Evolutionary conservation across 2,329 filamentous ascomycete species (phyloP), one percentile per base, ranked within the genome.

Genomic region (Capronia coronata): DNA sequence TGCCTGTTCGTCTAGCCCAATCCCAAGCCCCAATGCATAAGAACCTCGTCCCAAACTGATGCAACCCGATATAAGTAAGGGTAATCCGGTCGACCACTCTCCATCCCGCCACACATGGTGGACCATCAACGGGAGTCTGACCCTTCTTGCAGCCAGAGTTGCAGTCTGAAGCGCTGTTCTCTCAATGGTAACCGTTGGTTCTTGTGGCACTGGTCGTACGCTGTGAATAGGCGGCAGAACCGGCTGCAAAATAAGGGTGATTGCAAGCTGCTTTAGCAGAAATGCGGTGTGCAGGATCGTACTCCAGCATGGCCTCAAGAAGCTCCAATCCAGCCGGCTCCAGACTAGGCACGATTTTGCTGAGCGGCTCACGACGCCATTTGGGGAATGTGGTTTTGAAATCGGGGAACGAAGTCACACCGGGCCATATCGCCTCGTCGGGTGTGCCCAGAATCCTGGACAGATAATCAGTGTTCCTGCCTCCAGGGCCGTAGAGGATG

Each of bases 301-400:
- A 95, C 49, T 90, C 83, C 35, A 95, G 80, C 72, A 94, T 79
- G 29, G 72, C 71, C 57, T 84, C 79, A 14, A 84, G 71, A 19
- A 74, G 64, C 47, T 71, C 68, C 40, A 70, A 62, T 19, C 70
- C 72, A 39, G 70, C 68, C 1, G 86, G 80, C 59, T 94, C 86
- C 40, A 95, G 77, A 46, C 77, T 83, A 37, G 79, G 78, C 62
- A 89, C 86, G 29, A 93, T 75, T 22, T 79, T 71, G 42, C 75
- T 73, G 19, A 77, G 75, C 51, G 78, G 75, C 63, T 89, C 84
- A 49, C 87, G 81, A 61, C 78, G 76, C 89, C 89, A 95, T 71
- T 94, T 94, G 58, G 89, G 89, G 71, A 95, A 95, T 2, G 86
- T 90, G 22, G 85, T 68, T 70, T 95, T 95, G 77, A 89, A 95